Evolutionary conservation across 2,329 filamentous ascomycete genomes (phyloP).

Genomic region (Colletotrichum endophyticum): DNA sequence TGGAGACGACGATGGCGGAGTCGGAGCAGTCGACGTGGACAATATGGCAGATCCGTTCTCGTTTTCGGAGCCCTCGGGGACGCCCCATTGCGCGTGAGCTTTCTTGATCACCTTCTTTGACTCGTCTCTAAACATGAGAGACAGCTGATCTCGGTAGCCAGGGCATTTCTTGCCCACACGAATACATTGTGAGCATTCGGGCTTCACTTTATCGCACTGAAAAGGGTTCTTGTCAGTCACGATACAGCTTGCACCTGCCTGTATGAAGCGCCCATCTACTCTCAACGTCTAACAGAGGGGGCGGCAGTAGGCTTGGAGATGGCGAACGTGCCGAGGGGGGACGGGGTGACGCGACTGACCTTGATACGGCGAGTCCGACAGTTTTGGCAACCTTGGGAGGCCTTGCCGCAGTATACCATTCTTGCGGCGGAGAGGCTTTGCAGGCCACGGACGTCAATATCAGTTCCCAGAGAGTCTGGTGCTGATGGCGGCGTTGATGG

Average conservation of each 20-base stretch:
- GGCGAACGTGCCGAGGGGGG: too few relatives aligned
- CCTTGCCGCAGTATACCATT: constrained; percentile 64
- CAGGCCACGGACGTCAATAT: neutral
- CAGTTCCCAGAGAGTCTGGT: neutral
- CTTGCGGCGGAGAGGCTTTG: neutral
- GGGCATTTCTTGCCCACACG: constrained; percentile 65
- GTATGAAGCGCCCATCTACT: neutral
- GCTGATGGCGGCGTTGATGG: neutral
- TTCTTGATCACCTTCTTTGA: constrained; percentile 66
- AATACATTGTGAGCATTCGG: constrained; percentile 67
- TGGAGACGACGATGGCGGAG: constrained; percentile 27
- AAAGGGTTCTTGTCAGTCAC: neutral
- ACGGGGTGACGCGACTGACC: constrained; percentile 39
- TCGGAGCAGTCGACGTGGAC: constrained; percentile 6
- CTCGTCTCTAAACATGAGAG: constrained; percentile 71
- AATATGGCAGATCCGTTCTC: neutral
- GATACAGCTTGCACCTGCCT: neutral
- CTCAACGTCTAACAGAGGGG: neutral
- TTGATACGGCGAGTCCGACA: constrained; percentile 61
- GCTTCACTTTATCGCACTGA: constrained; percentile 65
- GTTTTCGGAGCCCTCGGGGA: constrained; percentile 3
- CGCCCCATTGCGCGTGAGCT: constrained; percentile 56
- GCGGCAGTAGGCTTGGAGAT: neutral
- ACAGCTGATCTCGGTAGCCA: constrained; percentile 68
- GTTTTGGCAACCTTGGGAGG: constrained; percentile 59